Evolutionary conservation across 1,139 yeast genomes (phyloP).

Genomic region (Yarrowia galli): DNA sequence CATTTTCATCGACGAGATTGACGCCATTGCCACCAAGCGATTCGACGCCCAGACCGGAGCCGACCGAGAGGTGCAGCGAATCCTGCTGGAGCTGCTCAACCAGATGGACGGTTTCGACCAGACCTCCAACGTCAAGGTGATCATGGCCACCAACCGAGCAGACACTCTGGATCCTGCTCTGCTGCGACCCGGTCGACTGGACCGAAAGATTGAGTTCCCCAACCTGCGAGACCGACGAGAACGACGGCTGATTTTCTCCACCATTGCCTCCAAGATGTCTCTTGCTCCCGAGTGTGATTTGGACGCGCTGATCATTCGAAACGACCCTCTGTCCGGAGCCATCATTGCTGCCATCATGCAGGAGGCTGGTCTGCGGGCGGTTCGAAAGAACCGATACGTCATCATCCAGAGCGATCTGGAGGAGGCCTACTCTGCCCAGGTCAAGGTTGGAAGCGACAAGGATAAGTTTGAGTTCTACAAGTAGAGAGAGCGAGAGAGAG

Average conservation of each 20-base stretch:
- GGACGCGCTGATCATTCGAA: conserved; percentile 92
- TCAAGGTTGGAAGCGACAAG: conserved; percentile 91
- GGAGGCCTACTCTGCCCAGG: conserved; percentile 97
- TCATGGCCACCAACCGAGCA: conserved; percentile 99
- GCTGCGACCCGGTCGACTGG: conserved; percentile 97
- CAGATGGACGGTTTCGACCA: conserved; percentile 99
- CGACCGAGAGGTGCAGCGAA: conserved; percentile 98
- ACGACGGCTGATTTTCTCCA: conserved; percentile 92
- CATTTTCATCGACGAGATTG: conserved; percentile 97
- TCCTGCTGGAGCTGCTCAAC: conserved; percentile 89
- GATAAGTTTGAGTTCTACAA: conserved; percentile 98
- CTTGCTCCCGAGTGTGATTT: conserved; percentile 97
- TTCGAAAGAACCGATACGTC: conserved; percentile 95
- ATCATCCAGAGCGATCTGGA: conserved; percentile 94
- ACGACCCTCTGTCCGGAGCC: conserved; percentile 97
- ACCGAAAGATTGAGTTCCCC: conserved; percentile 97
- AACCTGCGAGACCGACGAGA: conserved; percentile 95
- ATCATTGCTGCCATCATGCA: conserved; percentile 99
- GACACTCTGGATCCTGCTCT: conserved; percentile 98
- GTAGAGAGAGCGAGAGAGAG: conserved; percentile 50
- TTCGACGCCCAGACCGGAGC: conserved; percentile 99
- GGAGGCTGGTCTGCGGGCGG: conserved; percentile 99
- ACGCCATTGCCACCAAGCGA: conserved; percentile 98
- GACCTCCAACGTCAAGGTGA: conserved; percentile 91
- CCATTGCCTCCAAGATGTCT: conserved; percentile 97